Conservation (phyloP, 495 filamentous ascomycete genomes). For the Penicillium atrosanguineum region DNA sequence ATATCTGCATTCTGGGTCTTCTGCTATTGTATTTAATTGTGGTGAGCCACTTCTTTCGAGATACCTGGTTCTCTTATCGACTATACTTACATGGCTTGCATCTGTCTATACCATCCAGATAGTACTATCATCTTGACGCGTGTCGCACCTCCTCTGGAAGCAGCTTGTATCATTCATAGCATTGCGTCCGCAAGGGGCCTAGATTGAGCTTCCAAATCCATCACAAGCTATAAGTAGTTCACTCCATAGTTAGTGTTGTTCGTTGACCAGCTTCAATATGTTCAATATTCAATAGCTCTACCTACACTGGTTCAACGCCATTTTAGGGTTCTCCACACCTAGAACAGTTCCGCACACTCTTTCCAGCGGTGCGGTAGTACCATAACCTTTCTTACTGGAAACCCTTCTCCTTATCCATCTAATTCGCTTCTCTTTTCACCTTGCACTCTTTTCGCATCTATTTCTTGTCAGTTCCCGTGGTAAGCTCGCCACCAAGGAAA, state of each 20-base stretch:
- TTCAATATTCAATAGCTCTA: background rate
- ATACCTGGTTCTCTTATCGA: background rate
- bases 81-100: background rate
- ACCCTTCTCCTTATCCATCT: background rate
- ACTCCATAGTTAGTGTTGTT: background rate
- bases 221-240: background rate
- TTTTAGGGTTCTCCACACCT: background rate
- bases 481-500: background rate
- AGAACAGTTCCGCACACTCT: background rate
- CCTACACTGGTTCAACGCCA: background rate
- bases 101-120: background rate
- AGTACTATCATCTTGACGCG: background rate
- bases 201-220: background rate
- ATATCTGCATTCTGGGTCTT: background rate
- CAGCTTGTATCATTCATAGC: background rate
- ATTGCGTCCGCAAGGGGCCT: background rate
- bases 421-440: background rate
- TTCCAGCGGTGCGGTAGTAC: background rate
- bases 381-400: background rate
- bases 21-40: background rate
- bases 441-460: background rate
- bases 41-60: background rate
- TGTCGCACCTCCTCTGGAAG: background rate
- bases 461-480: background rate
- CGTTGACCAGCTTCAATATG: too few species aligned